A percentile compares a stretch with the other conserved stretches of the same genome.
phyloP scores from a whole-genome alignment of 2,329 filamentous ascomycete species.

The Ophiosphaerella herpotricha region DNA sequence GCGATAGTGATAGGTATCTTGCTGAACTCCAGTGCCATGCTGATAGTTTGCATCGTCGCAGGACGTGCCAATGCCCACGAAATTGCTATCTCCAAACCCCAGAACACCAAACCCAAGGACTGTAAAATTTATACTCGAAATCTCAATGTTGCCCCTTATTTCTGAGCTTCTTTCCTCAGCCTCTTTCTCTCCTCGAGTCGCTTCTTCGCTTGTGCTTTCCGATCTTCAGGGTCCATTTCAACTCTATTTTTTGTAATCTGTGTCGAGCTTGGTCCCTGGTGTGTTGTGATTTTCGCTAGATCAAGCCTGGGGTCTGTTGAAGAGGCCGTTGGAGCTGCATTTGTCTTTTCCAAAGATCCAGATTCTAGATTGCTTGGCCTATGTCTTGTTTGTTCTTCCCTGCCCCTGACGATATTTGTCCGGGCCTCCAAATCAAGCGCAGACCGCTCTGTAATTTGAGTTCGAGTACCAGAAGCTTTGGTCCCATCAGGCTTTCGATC shows the following conservation, averaged over 20 bases:
- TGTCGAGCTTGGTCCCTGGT: slow-evolving; percentile 29
- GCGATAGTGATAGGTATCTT: slow-evolving; percentile 27
- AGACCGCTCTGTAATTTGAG: slow-evolving; percentile 1
- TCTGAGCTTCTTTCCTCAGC: slow-evolving; percentile 24
- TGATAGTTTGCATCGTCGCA: neutral
- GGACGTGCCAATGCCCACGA: too few relatives aligned
- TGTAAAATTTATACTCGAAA: neutral
- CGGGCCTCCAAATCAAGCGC: slow-evolving; percentile 5
- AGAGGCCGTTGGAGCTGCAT: slow-evolving; percentile 1
- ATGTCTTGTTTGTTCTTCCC: slow-evolving; percentile 2
- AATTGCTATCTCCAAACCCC: neutral
- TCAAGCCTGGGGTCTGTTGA: slow-evolving; percentile 26
- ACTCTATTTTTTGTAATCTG: slow-evolving; percentile 24
- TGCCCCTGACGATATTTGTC: slow-evolving; percentile 1
- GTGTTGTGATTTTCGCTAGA: slow-evolving; percentile 24
- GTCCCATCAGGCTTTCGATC: slow-evolving; percentile 7
- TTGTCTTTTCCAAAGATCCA: neutral
- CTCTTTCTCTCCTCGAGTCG: slow-evolving; percentile 34
- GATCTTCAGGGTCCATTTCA: slow-evolving; percentile 24
- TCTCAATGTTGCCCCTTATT: neutral
- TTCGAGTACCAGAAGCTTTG: neutral
- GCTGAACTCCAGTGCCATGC: slow-evolving; percentile 19
- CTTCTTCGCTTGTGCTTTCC: slow-evolving; percentile 33
- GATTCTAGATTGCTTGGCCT: neutral
- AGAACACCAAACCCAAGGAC: neutral